Base-by-base conservation (phyloP, 2,329 filamentous ascomycete species). In the Fusarium keratoplasticum region DNA sequence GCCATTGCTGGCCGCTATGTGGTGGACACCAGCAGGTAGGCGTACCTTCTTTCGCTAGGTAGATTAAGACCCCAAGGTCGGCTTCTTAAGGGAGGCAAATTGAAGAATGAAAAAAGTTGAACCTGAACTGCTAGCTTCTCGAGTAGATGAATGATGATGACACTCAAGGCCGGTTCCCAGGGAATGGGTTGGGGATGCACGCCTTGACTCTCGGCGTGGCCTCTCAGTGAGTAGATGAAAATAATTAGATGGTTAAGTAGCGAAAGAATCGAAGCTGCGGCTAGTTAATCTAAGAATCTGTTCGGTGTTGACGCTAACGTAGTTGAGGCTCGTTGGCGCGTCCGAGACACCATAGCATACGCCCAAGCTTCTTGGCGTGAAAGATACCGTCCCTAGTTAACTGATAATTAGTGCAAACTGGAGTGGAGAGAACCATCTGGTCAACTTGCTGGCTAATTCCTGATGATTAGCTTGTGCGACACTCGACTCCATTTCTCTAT, bases 1-100 rank as follows among this genome's bases (percentile, higher is more conserved):
- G 88, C 90, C 81, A 90, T 95, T 80, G 90, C 89, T 18, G 93
- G 93, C 57, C 88, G 93, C 72, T 94, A 94, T 80, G 93, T 95
- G 38, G 86, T 95, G 64, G 93, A 95, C 80, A 94, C 89, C 9
- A 90, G 87, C 80, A 88, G 86, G 81, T 92, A 86, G 16, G 36
- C 20, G 25, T 35, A 36, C 9, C 10, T 13, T 38, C 20, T 38
- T 33, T 58, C 22, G 47, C 27, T 52, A 31, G 27, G 44, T 50
- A 50, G 27, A 52, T 20, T 31, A 31, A 52, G 47, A 52, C 47
- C 47, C 6, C 47, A 52, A 52, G 47, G 47, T 52, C 47, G 18
- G 47, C 47, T 14, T 31, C 27, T 52, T 5, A 18, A 52, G 27
- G 47, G 47, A 50, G 27, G 47, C 47, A 7, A 20, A n/a, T 52